Evolutionary conservation across 1,284 basidiomycete species (phyloP), one percentile per base, ranked within the genome.

Genomic region (Cryptococcus hybrid): DNA sequence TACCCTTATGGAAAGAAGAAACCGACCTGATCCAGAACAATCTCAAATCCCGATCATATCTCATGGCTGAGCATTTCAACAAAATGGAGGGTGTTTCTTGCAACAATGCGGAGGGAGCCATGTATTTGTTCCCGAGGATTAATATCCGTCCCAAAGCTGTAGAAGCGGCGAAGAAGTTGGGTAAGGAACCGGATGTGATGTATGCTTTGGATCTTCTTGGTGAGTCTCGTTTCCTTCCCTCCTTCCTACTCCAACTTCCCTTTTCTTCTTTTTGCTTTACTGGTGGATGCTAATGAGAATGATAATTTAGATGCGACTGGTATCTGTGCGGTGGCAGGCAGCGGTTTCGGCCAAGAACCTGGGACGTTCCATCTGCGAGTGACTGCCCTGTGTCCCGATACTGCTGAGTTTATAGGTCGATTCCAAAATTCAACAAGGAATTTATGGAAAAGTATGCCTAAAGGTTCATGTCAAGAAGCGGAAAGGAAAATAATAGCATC

Each of bases 291-390:
- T 24, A 24, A 24, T 24, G 24, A 24, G 24, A 24, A 24, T 24
- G 24, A 24, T 24, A 24, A 24, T 24, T 24, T 24, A 77, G 78
- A 95, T 63, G 84, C 85, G 64, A 95, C 92, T 0, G 93, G 93
- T 37, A 95, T 96, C 66, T 96, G 92, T 68, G 90, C 91, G 24
- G 89, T 96, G 1, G 89, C 92, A 7, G 93, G 93, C 0, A 87
- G 86, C 54, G 93, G 93, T 7, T 96, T 97, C 71, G 92, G 93
- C 2, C 93, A 96, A 80, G 87, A 84, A 77, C 85, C 87, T 50
- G 90, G 88, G 38, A 88, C 92, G 68, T 87, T 86, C 77, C 92
- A 97, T 78, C 88, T 95, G 70, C 81, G 93, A 46, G 76, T 93
- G 74, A 93, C 91, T 9, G 93, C 91, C 61, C 78, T 94, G 62